A percentile compares a stretch with the other conserved stretches of the same genome.
Evolutionary conservation across 345 rosid species (phyloP).

Genomic region (Psidium guajava): DNA sequence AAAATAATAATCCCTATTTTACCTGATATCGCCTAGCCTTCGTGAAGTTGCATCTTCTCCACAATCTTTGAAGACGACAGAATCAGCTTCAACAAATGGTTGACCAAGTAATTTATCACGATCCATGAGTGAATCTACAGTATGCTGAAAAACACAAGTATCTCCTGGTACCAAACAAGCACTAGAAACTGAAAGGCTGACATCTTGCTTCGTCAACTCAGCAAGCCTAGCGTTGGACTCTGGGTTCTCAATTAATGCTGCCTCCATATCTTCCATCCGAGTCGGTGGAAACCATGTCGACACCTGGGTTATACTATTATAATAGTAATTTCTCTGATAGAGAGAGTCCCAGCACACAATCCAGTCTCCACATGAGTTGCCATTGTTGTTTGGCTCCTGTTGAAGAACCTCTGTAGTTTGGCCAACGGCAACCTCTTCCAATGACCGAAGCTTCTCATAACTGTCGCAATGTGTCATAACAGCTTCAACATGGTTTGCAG

Average conservation of each 20-base stretch:
- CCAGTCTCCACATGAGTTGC: constrained; percentile 35
- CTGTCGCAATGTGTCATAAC: constrained; percentile 4
- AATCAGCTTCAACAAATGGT: background rate
- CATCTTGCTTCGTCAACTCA: constrained; percentile 14
- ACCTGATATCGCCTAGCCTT: background rate
- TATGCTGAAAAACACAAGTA: background rate
- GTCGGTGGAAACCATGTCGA: constrained; percentile 73
- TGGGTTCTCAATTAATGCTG: constrained; percentile 5
- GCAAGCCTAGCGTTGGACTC: constrained; percentile 14
- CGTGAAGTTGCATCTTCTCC: background rate
- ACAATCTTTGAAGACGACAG: background rate
- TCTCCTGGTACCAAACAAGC: background rate
- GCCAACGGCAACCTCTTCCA: constrained; percentile 5
- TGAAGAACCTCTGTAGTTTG: constrained; percentile 10
- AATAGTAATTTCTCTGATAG: constrained; percentile 56
- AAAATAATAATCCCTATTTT: background rate
- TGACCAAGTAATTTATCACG: background rate
- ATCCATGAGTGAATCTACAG: background rate
- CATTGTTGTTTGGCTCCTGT: constrained; percentile 8
- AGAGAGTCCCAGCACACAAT: constrained; percentile 61
- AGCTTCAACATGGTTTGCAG: constrained; percentile 1
- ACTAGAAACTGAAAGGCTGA: background rate
- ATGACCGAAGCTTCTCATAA: constrained; percentile 3
- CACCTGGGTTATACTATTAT: constrained; percentile 45
- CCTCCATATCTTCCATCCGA: constrained; percentile 40